Percentiles rank a stretch among this genome's conserved stretches.
These are phyloP conservation scores for Byssochlamys sp. DNA, from an alignment of 2,329 filamentous ascomycete genomes.

Conservation along the genomic window DNA sequence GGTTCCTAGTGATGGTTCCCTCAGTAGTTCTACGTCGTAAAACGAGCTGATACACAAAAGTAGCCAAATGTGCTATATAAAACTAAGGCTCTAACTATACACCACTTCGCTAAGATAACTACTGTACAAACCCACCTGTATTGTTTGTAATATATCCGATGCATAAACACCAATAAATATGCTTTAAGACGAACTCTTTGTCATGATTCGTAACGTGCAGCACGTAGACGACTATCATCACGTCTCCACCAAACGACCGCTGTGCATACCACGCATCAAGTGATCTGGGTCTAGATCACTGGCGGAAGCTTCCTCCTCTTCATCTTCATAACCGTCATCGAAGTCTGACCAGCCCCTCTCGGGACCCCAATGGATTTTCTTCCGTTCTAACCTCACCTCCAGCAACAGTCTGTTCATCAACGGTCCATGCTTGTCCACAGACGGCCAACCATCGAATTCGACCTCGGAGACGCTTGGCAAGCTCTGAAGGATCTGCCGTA, in stretches of 20 bases:
- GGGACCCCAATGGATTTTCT: constrained; percentile 32
- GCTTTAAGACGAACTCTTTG: background rate
- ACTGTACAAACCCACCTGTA: background rate
- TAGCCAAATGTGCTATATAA: background rate
- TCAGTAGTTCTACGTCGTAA: too few relatives aligned
- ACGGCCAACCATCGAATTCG: constrained; percentile 49
- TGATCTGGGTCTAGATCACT: background rate
- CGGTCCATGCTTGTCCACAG: constrained; percentile 42
- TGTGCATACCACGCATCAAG: background rate
- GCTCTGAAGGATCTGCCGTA: constrained; percentile 41
- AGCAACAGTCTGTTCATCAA: constrained; percentile 41
- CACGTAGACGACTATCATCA: background rate
- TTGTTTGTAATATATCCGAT: background rate
- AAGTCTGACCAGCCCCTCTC: constrained; percentile 29
- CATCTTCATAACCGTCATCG: constrained; percentile 12
- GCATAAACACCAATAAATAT: background rate
- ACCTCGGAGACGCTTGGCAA: constrained; percentile 41
- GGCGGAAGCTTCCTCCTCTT: background rate
- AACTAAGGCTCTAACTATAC: background rate
- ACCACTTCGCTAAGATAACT: background rate
- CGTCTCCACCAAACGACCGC: background rate
- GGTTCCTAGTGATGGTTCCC: too few relatives aligned
- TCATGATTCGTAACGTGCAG: background rate
- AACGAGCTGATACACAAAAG: background rate
- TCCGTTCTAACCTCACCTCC: constrained; percentile 24